phyloP scores from a whole-genome alignment of 352 stramenopile genomes.

The Pythium phragmiticola region DNA sequence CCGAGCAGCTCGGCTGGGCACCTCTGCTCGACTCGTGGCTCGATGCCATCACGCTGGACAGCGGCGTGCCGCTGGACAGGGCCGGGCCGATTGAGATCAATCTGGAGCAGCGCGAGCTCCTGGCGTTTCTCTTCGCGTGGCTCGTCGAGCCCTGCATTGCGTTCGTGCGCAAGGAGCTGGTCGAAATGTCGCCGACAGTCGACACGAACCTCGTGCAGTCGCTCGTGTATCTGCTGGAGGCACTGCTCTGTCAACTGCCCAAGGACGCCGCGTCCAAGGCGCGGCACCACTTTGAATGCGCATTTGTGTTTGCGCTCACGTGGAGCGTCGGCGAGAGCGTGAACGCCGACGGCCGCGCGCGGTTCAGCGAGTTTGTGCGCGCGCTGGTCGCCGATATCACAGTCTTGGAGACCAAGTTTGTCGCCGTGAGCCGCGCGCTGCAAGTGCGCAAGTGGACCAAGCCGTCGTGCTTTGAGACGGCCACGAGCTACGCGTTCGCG shows the following conservation, averaged over 20 bases:
- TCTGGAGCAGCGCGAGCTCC: conserved; percentile 59
- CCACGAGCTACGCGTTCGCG: conserved; percentile 41
- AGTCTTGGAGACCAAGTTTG: conserved; percentile 66
- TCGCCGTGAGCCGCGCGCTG: conserved; percentile 71
- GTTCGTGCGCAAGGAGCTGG: conserved; percentile 87
- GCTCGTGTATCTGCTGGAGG: conserved; percentile 84
- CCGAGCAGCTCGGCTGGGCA: conserved; percentile 85
- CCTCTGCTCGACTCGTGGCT: conserved; percentile 91
- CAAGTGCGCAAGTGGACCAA: conserved; percentile 84
- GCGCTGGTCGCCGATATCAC: conserved; percentile 75
- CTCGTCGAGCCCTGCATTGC: conserved; percentile 88
- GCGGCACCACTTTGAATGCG: conserved; percentile 60
- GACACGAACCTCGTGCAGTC: conserved; percentile 90
- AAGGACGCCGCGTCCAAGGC: conserved; percentile 74
- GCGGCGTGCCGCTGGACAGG: conserved; percentile 18
- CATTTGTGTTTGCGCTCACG: conserved; percentile 91
- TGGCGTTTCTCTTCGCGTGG: conserved; percentile 84
- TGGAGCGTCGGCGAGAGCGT: conserved; percentile 89
- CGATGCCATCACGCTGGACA: conserved; percentile 47
- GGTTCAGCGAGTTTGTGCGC: conserved; percentile 84
- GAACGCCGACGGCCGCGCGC: conserved; percentile 58
- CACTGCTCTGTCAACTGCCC: conserved; percentile 67
- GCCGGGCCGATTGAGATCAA: conserved; percentile 73
- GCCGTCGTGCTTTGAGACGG: conserved; percentile 46
- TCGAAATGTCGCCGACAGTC: conserved; percentile 85